Base-by-base conservation (phyloP, 2,329 filamentous ascomycete species). In the Hypoxylon sp. region DNA sequence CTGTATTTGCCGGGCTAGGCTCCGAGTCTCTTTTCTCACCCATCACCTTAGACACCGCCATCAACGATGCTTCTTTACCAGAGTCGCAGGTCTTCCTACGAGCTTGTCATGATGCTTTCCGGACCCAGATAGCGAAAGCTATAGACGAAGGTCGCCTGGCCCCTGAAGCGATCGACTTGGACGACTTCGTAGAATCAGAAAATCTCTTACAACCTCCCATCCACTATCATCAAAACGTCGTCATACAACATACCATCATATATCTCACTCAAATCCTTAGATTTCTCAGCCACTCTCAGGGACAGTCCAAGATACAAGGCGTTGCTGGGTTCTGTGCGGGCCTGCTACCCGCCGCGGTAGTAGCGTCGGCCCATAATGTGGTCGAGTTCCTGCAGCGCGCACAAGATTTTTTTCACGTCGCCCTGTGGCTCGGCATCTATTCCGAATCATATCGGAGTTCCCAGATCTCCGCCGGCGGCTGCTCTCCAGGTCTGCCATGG, bases 1-100 rank as follows among this genome's bases (percentile, higher is more conserved):
- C 51, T 24, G 59, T 62, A 17, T 62, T 62, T 41, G 59, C 59
- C 22, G 59, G 59, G 26, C 53, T 62, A 28, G 59, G 59, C 44
- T 62, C 59, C n/a, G 53, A 62, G 19, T 39, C 53, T 10, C 37
- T 62, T 6, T 62, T 62, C 53, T 53, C 59, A 22, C 26, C 17
- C 13, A 50, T 10, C 37, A 62, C 51, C 6, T 48, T 51, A 6
- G 53, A 57, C 32, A 44, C 28, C 3, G 53, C 53, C 19, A 52
- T 52, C 17, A 53, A 44, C 19, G 53, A 62, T 41, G 46, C 59
- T 37, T 47, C 47, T 20, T 20, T 52, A 28, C 59, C 59, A 24
- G 59, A 62, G 43, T 56, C 53, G 28, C 53, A 56, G 17, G 52
- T 62, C 20, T 15, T 62, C 10, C 39, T 62, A 7, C 37, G 41